Evolutionary conservation across 78 protist species (phyloP).

Genomic region (Dictyostelium discoideum): DNA sequence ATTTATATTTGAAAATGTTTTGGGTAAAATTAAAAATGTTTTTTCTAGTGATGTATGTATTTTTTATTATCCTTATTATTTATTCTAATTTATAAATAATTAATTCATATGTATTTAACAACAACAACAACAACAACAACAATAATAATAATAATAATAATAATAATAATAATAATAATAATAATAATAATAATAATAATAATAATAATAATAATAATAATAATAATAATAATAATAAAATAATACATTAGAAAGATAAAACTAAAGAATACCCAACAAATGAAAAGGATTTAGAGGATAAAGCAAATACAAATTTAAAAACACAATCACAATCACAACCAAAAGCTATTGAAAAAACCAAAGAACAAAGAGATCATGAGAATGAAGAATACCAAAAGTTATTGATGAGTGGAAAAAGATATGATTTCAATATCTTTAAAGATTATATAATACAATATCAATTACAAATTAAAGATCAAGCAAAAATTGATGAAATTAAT

Average conservation of each 20-base stretch:
- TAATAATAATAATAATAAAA: no score
- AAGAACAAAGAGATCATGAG: neutral
- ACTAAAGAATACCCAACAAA: slow-evolving; percentile 3
- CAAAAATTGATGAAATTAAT: neutral
- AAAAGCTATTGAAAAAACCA: neutral
- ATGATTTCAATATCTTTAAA: slow-evolving; percentile 6
- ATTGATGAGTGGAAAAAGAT: neutral
- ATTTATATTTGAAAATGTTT: neutral
- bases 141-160: no score
- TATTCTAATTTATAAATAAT: no score
- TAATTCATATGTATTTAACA: no score
- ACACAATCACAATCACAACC: neutral
- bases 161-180: no score
- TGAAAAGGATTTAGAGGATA: neutral
- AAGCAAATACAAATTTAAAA: neutral
- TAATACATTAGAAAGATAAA: neutral
- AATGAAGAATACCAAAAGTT: neutral
- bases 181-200: no score
- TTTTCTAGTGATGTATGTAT: neutral
- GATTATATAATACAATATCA: neutral
- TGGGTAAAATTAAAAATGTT: neutral
- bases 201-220: no score
- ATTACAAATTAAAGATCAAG: neutral
- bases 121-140: no score
- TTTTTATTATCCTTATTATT: no score